Evolutionary conservation across 2,329 filamentous ascomycete genomes (phyloP), one percentile per base, ranked within the genome.

Genomic region (Allantophomopsis cytisporea): DNA sequence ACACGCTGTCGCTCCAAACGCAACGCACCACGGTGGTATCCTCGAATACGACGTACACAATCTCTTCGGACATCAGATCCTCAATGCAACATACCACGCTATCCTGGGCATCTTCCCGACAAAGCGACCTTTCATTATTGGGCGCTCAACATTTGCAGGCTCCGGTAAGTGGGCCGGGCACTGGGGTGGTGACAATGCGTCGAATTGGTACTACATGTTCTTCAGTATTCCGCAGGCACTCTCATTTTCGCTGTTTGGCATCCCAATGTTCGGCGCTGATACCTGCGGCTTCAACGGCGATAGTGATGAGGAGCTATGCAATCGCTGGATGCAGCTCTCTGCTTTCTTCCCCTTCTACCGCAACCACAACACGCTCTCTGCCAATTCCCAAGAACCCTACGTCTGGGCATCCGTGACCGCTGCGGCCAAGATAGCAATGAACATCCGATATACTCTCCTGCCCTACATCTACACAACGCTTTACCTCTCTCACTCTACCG

Each of bases 41-140:
- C 56, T 73, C 32, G 81, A 93, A 54, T 94, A 94, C 53, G 84
- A 93, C 53, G 74, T 84, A 18, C 86, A 94, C 65, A 91, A 84
- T 52, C 60, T 91, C 1, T 89, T 69, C 51, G 83, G 83, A 1
- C 70, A 83, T 50, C 76, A 80, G 54, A 86, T 86, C 80, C 77
- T 75, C 2, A 58, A 65, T 17, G 61, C 71, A 7, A 80, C 76
- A 1, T 69, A 73, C 37, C 57, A 80, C 36, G 82, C 76, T 41
- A 71, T 91, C 23, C 62, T 79, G 3, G 56, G 65, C 2, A 65
- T 83, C 14, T 73, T 75, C 43, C 75, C 80, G 0, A 66, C 62
- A 12, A 82, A 83, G 55, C 76, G 86, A 0, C 86, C 86, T 1
- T 84, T 93, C 59, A 82, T 94, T 53, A 86, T 94, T 50, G 83